Percentiles rank a stretch among this genome's conserved stretches.
These are phyloP conservation scores for Dicorynia guianensis DNA, from an alignment of 306 rosid species.

Conservation along the genomic window DNA sequence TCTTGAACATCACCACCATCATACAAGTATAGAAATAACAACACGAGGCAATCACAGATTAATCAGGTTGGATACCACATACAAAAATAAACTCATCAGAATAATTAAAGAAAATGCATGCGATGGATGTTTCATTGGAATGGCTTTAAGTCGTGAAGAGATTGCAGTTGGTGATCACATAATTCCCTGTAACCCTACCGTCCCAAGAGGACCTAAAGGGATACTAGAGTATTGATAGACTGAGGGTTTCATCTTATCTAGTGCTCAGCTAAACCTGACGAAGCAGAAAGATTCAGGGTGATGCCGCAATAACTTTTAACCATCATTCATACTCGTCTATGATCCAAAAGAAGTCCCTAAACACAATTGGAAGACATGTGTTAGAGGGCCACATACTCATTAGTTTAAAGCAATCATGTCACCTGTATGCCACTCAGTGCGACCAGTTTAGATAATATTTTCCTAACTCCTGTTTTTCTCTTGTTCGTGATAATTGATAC, in stretches of 20 bases:
- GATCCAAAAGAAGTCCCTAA: constrained; percentile 48
- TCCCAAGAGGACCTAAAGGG: not conserved
- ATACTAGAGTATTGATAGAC: not conserved
- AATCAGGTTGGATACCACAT: not conserved
- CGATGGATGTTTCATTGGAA: not conserved
- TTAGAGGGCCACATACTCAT: constrained; percentile 61
- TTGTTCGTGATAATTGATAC: constrained; percentile 46
- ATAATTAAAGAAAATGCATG: not conserved
- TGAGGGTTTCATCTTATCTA: constrained; percentile 22
- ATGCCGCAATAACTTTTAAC: constrained; percentile 43
- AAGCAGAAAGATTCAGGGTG: constrained; percentile 35
- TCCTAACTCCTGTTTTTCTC: constrained; percentile 21
- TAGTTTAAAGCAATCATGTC: constrained; percentile 53
- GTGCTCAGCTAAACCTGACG: constrained; percentile 14
- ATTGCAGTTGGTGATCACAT: constrained; percentile 18
- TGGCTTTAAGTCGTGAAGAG: not conserved
- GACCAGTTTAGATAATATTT: constrained; percentile 52
- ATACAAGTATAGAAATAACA: constrained; percentile 5
- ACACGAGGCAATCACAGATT: not conserved
- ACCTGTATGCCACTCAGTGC: constrained; percentile 40
- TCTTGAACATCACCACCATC: no score
- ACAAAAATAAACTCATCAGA: not conserved
- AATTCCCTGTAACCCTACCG: not conserved
- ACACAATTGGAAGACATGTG: constrained; percentile 45
- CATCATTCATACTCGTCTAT: constrained; percentile 45